Base-by-base conservation (phyloP, 139 green algal species). In the Protoeuglena noctilucae region DNA sequence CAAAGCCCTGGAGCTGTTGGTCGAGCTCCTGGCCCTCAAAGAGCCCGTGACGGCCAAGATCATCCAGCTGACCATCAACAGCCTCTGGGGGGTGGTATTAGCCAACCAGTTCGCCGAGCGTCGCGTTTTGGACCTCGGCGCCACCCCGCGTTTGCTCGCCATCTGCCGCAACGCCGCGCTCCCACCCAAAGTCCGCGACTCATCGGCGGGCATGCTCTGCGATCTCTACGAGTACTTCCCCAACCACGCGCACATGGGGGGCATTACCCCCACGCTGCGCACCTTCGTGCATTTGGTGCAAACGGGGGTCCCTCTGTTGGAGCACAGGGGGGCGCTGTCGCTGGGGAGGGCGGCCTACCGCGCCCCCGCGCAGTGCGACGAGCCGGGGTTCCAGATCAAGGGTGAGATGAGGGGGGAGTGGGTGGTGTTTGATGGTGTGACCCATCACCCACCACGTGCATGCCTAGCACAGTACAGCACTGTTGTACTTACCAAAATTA, bases 291-390 rank as follows among this genome's bases (percentile, higher is more conserved):
- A 29, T 0, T 54, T 79, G n/a, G 22, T 71, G 0, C 50, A 48
- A 16, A 73, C 48, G 17, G 19, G 54, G 18, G 43, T 72, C 14
- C 76, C 76, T 16, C 54, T 85, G 14, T 61, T 87, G 51, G 79
- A 87, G 70, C 71, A 81, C 54, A 61, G 70, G 21, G 76, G 69
- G 6, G 79, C 69, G 6, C 56, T 67, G 14, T 70, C 65, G 49
- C 62, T 87, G 16, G 76, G 67, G 12, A 67, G 79, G 18, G 54
- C 71, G 28, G 64, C 66, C 26, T 70, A 56, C 51, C 54, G 61
- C 14, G 61, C 73, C 3, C n/a, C n/a, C n/a, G n/a, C n/a, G n/a
- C n/a, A n/a, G n/a, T n/a, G n/a, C n/a, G n/a, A n/a, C n/a, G n/a
- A n/a, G n/a, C n/a, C n/a, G n/a, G n/a, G n/a, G n/a, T n/a, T n/a